Conservation (phyloP, 2,329 filamentous ascomycete genomes). For the Mariannaea elegans region DNA sequence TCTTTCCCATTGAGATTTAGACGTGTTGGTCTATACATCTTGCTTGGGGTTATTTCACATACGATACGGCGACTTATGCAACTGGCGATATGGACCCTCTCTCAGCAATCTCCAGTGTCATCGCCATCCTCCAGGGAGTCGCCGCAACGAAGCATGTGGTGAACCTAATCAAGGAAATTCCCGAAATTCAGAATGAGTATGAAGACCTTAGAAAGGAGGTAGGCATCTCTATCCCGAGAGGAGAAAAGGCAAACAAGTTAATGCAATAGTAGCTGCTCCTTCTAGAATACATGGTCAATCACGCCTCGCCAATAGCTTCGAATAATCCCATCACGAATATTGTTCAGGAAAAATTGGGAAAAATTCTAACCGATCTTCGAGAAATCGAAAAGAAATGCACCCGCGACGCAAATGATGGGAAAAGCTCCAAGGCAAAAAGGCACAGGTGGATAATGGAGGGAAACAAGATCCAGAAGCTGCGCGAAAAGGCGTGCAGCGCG, state of each 20-base stretch:
- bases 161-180: slow-evolving; percentile 47
- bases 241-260: neutral
- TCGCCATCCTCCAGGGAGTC: neutral
- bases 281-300: neutral
- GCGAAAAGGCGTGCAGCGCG: neutral
- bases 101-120: neutral
- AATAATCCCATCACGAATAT: neutral
- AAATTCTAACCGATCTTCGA: neutral
- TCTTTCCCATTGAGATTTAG: too few species aligned
- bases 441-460: neutral
- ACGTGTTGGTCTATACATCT: too few species aligned
- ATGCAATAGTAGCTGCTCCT: neutral
- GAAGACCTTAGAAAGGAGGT: slow-evolving; percentile 26
- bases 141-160: slow-evolving; percentile 39
- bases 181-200: slow-evolving; percentile 43
- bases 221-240: too few species aligned
- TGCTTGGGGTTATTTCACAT: neutral
- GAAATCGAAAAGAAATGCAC: slow-evolving; percentile 1
- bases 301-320: neutral
- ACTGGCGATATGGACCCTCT: neutral
- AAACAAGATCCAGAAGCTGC: neutral
- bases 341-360: neutral
- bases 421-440: neutral
- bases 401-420: neutral
- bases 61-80: neutral